Evolutionary conservation across 371 early-diverging fungal species (phyloP).

Genomic region (Umbelopsis sp.): DNA sequence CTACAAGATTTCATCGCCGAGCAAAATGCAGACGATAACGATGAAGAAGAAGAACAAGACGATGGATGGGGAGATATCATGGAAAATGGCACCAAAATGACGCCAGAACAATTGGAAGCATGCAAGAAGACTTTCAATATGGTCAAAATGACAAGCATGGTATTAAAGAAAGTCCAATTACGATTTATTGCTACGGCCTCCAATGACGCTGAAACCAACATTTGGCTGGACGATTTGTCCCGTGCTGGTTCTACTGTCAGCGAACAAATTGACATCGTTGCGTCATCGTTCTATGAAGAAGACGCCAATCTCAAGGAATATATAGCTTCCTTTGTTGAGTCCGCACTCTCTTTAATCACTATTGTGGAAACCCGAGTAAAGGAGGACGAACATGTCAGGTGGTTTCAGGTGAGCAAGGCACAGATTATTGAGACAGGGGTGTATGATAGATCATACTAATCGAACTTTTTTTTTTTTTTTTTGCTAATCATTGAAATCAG

Average conservation of each 20-base stretch:
- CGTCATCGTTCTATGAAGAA: slow-evolving; percentile 50
- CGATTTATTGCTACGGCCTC: slow-evolving; percentile 32
- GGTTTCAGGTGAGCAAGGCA: slow-evolving; percentile 42
- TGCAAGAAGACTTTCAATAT: slow-evolving; percentile 39
- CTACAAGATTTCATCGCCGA: slow-evolving; percentile 39
- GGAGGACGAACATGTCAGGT: slow-evolving; percentile 38
- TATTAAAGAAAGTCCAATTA: slow-evolving; percentile 41
- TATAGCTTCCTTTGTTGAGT: slow-evolving; percentile 29
- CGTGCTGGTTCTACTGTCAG: slow-evolving; percentile 26
- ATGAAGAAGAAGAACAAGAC: neutral
- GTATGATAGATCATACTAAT: neutral
- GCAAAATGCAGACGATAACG: slow-evolving; percentile 16
- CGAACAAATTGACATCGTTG: slow-evolving; percentile 45
- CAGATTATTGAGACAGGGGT: neutral
- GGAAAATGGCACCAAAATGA: slow-evolving; percentile 10
- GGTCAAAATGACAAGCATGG: slow-evolving; percentile 38
- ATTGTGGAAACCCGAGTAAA: slow-evolving; percentile 36
- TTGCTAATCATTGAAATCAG: neutral
- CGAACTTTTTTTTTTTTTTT: neutral
- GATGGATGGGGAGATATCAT: slow-evolving; percentile 13
- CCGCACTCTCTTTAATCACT: slow-evolving; percentile 25
- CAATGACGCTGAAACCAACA: slow-evolving; percentile 1
- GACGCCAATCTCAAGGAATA: slow-evolving; percentile 31
- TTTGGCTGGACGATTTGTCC: slow-evolving; percentile 34
- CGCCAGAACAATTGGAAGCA: slow-evolving; percentile 13